These are phyloP conservation scores for Dipteronia dyeriana DNA, from an alignment of 345 rosid species.

Conservation along the genomic window DNA sequence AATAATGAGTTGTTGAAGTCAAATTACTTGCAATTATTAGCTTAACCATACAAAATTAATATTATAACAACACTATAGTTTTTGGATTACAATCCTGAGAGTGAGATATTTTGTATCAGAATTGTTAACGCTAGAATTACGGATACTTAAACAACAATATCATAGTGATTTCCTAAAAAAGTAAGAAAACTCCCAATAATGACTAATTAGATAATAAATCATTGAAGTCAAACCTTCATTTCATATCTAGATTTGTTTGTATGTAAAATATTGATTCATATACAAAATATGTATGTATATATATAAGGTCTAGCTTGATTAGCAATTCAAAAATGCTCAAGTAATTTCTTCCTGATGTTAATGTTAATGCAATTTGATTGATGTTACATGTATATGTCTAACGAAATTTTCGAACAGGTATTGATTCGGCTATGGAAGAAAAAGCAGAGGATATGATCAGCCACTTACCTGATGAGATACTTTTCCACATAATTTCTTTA, in stretches of 20 bases:
- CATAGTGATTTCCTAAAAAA: too few relatives aligned
- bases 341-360: background rate
- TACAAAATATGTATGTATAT: background rate
- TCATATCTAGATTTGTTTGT: background rate
- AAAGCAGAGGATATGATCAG: slow-evolving; percentile 41
- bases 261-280: background rate
- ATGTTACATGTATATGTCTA: background rate
- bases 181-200: too few relatives aligned
- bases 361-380: background rate
- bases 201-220: background rate
- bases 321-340: slow-evolving; percentile 9
- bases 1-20: background rate
- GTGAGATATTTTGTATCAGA: background rate
- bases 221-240: background rate
- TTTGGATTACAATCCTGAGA: too few relatives aligned
- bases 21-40: background rate
- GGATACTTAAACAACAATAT: too few relatives aligned
- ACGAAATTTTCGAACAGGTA: background rate
- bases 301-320: background rate
- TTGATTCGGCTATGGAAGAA: background rate
- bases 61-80: too few relatives aligned
- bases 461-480: slow-evolving; percentile 55
- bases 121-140: background rate
- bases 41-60: too few relatives aligned
- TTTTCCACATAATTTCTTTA: slow-evolving; percentile 50